These are phyloP conservation scores for Saksenaea vasiformis DNA, from an alignment of 371 early-diverging fungal genomes.

Conservation along the genomic window DNA sequence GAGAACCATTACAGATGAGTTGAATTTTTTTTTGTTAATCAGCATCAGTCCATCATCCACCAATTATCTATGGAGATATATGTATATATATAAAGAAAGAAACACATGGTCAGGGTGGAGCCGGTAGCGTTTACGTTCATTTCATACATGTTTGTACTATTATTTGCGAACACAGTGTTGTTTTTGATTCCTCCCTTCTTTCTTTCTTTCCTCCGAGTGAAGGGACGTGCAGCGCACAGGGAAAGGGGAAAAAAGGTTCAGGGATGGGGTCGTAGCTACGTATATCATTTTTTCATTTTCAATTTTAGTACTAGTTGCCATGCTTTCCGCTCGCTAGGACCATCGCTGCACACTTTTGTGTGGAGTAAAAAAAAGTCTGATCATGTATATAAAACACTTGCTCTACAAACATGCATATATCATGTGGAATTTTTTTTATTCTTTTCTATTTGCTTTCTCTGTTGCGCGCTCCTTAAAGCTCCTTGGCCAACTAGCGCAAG, in stretches of 20 bases:
- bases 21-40: too few relatives aligned
- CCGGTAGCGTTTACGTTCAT: too few relatives aligned
- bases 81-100: too few relatives aligned
- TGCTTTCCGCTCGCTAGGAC: neutral
- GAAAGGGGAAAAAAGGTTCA: neutral
- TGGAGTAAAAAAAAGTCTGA: neutral
- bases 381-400: neutral
- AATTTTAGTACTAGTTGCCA: neutral
- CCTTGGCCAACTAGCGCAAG: neutral
- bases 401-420: neutral
- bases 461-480: neutral
- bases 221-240: constrained; percentile 7
- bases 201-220: neutral
- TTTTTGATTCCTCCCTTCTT: too few relatives aligned
- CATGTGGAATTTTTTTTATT: neutral
- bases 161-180: too few relatives aligned
- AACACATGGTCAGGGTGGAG: too few relatives aligned
- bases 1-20: too few relatives aligned
- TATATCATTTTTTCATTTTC: neutral
- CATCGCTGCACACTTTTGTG: neutral
- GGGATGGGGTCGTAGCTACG: neutral
- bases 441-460: too few relatives aligned
- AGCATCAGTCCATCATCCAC: too few relatives aligned
- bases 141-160: too few relatives aligned
- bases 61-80: too few relatives aligned